Evolutionary conservation across 2,329 filamentous ascomycete species (phyloP), one percentile per base, ranked within the genome.

Genomic region (Diatrype stigma): DNA sequence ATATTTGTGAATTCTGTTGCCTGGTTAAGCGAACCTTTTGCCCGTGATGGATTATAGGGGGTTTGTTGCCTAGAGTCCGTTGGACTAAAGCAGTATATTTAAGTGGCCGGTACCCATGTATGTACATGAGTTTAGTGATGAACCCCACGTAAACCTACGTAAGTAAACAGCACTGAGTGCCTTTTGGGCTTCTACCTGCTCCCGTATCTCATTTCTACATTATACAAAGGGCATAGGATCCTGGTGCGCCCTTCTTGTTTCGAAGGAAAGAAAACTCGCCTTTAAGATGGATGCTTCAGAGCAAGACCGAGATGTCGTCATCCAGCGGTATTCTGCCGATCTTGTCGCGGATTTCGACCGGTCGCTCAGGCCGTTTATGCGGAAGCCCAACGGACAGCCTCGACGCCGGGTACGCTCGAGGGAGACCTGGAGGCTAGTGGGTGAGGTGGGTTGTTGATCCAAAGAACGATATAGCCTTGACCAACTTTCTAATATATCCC

Each of bases 301-400:
- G 42, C 73, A 78, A 28, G 84, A 87, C 46, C 66, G 75, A 50
- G 84, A 87, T 59, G 71, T 85, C 50, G 79, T 82, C 65, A 76
- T 87, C 50, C 81, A 85, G 57, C 81, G 79, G 60, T 71, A 78
- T 50, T 84, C 84, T 2, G 70, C 69, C 8, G 81, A 85, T 51
- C 73, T 86, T 52, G 73, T 87, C 17, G 69, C 70, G 47, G 81
- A 85, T 56, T 78, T 86, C 58, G 75, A 82, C 64, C 67, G 67
- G 48, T 77, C 77, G 5, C 67, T 87, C 3, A 67, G 58, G 2
- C 70, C 72, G 2, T 79, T 84, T 53, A 69, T 85, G 5, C 75
- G 75, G 57, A 81, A 79, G 55, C 69, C 71, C 2, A 74, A 79
- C 55, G 73, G 70, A 46, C 68, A 73, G 35, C 67, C 80, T n/a